A percentile compares a stretch with the other conserved stretches of the same genome.
phyloP scores from a whole-genome alignment of 352 stramenopile genomes.

The Pythium aphanidermatum region DNA sequence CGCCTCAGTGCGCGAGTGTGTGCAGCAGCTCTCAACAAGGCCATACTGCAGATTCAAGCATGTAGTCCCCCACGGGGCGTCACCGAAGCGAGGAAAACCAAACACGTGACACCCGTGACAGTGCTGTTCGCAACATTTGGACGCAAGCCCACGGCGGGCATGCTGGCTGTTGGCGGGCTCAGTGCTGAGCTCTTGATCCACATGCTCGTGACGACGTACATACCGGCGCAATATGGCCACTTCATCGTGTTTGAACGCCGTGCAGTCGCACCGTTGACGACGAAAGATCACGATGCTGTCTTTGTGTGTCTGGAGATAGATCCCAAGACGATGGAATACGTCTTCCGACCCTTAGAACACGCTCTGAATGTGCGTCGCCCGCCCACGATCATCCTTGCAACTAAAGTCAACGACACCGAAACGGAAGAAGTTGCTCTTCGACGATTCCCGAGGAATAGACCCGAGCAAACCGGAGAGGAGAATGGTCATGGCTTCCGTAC shows the following conservation, averaged over 20 bases:
- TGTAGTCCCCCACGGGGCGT: constrained; percentile 52
- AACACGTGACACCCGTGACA: constrained; percentile 69
- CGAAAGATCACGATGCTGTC: constrained; percentile 34
- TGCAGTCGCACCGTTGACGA: constrained; percentile 36
- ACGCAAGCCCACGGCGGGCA: constrained; percentile 71
- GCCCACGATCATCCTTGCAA: constrained; percentile 79
- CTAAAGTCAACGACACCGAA: constrained; percentile 17
- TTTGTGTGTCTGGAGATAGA: constrained; percentile 49
- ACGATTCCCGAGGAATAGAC: constrained; percentile 70
- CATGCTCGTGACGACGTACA: constrained; percentile 89
- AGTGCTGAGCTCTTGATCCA: constrained; percentile 83
- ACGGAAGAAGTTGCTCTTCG: constrained; percentile 15
- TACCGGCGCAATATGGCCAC: constrained; percentile 91
- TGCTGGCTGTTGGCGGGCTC: constrained; percentile 82
- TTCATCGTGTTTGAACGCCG: constrained; percentile 84
- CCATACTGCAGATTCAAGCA: constrained; percentile 53
- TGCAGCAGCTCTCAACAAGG: constrained; percentile 46
- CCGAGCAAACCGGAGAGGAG: constrained; percentile 91
- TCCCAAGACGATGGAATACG: constrained; percentile 34
- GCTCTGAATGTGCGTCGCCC: constrained; percentile 81
- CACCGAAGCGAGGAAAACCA: constrained; percentile 62
- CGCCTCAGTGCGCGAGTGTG: constrained; percentile 45
- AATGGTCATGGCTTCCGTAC: constrained; percentile 86
- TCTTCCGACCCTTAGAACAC: constrained; percentile 78
- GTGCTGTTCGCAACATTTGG: constrained; percentile 90